Percentiles rank a stretch among this genome's conserved stretches.
Evolutionary conservation across 345 rosid genomes (phyloP).

Genomic region (Rhodamnia rubescens): DNA sequence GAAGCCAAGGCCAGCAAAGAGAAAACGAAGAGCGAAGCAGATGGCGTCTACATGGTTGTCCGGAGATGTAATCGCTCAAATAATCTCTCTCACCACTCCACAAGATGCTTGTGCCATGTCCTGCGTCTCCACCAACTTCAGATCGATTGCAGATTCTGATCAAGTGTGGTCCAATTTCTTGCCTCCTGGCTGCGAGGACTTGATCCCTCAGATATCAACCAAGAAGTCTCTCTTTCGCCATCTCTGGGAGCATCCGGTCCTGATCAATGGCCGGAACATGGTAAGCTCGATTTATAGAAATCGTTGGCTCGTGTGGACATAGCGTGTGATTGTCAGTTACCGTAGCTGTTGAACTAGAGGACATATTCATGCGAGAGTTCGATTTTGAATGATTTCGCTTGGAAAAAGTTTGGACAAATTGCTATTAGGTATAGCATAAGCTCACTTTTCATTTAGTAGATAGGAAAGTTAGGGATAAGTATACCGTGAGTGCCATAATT

Average conservation of each 20-base stretch:
- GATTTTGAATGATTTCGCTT: not conserved
- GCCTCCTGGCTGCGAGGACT: not conserved
- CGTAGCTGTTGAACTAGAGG: no score
- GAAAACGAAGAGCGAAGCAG: not conserved
- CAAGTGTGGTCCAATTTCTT: not conserved
- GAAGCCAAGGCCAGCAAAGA: no score
- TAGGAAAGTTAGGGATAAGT: no score
- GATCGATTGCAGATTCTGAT: not conserved
- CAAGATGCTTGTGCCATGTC: not conserved
- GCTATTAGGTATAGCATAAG: not conserved
- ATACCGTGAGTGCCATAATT: no score
- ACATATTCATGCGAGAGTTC: not conserved
- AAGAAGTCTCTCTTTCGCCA: not conserved
- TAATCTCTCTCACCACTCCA: not conserved
- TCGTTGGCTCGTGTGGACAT: not conserved
- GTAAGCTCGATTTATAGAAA: not conserved
- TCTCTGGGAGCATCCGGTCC: not conserved
- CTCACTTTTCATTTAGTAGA: not conserved
- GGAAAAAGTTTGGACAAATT: not conserved
- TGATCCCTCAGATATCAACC: not conserved
- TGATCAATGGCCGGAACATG: not conserved
- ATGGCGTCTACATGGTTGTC: not conserved
- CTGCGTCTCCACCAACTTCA: not conserved
- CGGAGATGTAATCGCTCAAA: not conserved
- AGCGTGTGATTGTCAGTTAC: not conserved